These are phyloP conservation scores for Oryza coarctata DNA, from an alignment of 176 grass and related monocot genomes.

Conservation along the genomic window DNA sequence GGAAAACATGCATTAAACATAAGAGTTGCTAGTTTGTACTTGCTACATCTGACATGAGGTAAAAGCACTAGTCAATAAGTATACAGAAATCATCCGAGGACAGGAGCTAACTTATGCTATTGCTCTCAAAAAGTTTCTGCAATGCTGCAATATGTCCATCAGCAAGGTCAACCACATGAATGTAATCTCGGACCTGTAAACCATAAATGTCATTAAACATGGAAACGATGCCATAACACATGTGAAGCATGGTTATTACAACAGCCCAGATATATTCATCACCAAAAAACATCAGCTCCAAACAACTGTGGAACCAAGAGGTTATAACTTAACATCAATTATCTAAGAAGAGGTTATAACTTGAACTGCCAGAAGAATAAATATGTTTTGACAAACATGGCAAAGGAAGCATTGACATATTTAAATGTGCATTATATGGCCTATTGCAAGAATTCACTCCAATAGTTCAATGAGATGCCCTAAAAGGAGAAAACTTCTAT, in stretches of 20 bases:
- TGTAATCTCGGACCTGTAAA: conserved; percentile 82
- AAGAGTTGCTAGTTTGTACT: neutral
- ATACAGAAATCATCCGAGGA: neutral
- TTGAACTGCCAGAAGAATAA: neutral
- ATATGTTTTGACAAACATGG: neutral
- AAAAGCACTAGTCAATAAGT: neutral
- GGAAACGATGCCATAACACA: neutral
- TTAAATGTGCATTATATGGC: neutral
- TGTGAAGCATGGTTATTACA: conserved; percentile 3
- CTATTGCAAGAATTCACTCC: neutral
- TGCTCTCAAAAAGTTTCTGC: conserved; percentile 75
- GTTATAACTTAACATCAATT: neutral
- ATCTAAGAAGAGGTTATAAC: neutral
- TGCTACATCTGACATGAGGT: neutral
- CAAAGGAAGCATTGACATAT: neutral
- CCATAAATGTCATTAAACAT: conserved; percentile 18
- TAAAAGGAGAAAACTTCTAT: neutral
- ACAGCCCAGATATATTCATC: neutral
- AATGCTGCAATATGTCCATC: conserved; percentile 87
- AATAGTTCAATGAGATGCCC: neutral
- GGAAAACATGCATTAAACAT: neutral
- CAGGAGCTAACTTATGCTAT: conserved; percentile 51
- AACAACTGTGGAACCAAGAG: neutral
- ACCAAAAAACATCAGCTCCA: neutral
- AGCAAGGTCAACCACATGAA: conserved; percentile 87